phyloP scores from a whole-genome alignment of 345 rosid genomes.

The Lumnitzera littorea region DNA sequence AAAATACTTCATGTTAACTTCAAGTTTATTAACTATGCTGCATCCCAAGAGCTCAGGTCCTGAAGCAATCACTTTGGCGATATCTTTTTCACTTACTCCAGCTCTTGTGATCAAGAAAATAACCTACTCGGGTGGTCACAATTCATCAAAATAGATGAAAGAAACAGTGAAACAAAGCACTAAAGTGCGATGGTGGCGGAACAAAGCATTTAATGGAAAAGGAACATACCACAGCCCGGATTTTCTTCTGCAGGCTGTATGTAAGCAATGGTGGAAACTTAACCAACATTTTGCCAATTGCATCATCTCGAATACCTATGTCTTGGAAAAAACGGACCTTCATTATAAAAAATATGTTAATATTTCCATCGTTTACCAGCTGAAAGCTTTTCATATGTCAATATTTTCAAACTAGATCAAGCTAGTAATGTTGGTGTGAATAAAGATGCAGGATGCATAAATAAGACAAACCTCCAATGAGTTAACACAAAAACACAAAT shows the following conservation, averaged over 20 bases:
- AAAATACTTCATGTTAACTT: constrained; percentile 62
- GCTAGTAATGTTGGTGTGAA: too few species aligned
- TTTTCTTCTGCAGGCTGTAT: constrained; percentile 76
- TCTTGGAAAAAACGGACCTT: constrained; percentile 81
- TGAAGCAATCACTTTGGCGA: constrained; percentile 70
- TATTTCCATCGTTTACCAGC: not conserved
- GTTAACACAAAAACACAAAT: too few species aligned
- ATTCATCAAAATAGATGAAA: not conserved
- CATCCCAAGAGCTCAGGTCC: constrained; percentile 90
- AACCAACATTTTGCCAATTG: constrained; percentile 82
- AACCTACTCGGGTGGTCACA: constrained; percentile 30
- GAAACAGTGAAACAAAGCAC: not conserved
- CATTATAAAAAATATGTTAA: constrained; percentile 16
- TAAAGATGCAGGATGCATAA: too few species aligned
- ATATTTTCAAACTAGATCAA: too few species aligned
- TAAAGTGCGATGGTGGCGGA: not conserved
- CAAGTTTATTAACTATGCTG: constrained; percentile 67
- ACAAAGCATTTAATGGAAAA: constrained; percentile 1
- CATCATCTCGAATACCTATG: constrained; percentile 72
- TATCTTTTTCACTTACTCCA: constrained; percentile 64
- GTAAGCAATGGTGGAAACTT: constrained; percentile 82
- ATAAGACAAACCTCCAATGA: too few species aligned
- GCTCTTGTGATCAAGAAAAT: constrained; percentile 80
- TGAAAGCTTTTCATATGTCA: too few species aligned
- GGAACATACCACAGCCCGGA: constrained; percentile 78